Conservation (phyloP, 768 basidiomycete species). For the Pleurotus giganteus region DNA sequence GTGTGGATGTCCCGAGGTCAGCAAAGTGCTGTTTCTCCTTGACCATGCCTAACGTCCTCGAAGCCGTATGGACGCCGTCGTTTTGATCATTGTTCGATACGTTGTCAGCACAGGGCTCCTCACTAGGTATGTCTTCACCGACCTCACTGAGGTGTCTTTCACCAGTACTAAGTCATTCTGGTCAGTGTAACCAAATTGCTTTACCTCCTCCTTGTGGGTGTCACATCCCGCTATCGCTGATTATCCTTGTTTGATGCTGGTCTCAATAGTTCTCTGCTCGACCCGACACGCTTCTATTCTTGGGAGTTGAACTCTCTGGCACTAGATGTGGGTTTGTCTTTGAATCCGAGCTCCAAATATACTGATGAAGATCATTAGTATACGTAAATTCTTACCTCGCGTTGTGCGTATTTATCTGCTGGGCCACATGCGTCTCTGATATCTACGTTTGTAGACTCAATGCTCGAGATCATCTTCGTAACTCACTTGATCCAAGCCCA, state of each 20-base stretch:
- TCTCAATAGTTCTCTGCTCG: slow-evolving; percentile 1
- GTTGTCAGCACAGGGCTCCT: slow-evolving; percentile 9
- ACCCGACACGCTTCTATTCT: slow-evolving; percentile 8
- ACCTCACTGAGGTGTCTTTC: neutral
- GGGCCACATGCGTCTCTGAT: neutral
- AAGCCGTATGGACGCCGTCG: slow-evolving; percentile 5
- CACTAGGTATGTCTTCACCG: slow-evolving; percentile 1
- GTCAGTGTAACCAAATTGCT: slow-evolving; percentile 3
- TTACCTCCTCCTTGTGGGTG: slow-evolving; percentile 10
- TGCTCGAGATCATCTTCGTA: slow-evolving; percentile 6
- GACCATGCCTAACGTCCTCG: neutral
- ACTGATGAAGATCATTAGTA: neutral
- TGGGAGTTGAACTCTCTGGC: slow-evolving; percentile 8
- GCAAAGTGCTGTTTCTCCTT: neutral
- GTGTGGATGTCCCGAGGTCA: neutral
- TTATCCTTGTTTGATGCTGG: neutral
- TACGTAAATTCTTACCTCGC: slow-evolving; percentile 9
- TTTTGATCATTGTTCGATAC: slow-evolving; percentile 2
- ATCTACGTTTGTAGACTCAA: slow-evolving; percentile 2
- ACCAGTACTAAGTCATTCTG: neutral
- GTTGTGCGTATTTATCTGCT: neutral
- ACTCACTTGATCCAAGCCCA: slow-evolving; percentile 1
- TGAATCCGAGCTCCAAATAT: neutral
- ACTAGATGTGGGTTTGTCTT: slow-evolving; percentile 5
- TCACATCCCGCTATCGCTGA: neutral